Evolutionary conservation across 805 yeast genomes (phyloP).

Genomic region (Yarrowia yakushimensis): DNA sequence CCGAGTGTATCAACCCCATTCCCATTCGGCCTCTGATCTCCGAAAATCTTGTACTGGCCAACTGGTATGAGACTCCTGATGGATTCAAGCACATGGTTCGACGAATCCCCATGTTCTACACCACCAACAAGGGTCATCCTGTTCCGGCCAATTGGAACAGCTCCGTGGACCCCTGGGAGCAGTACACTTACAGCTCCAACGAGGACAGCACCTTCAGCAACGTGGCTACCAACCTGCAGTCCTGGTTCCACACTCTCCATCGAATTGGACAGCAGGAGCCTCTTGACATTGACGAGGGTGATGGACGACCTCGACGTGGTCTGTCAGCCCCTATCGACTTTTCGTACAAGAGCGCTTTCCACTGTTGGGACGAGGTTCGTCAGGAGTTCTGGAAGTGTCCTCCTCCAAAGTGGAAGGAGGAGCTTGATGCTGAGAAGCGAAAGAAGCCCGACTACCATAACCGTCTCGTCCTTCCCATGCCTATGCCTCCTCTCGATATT

Average conservation of each 20-base stretch:
- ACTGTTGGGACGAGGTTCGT: neutral
- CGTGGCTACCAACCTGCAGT: slow-evolving; percentile 1
- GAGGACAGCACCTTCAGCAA: neutral
- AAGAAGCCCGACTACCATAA: neutral
- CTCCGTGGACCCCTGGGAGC: slow-evolving; percentile 1
- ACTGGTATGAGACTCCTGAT: slow-evolving; percentile 28
- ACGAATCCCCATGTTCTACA: slow-evolving; percentile 25
- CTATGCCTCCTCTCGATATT: neutral
- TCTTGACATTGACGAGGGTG: slow-evolving; percentile 6
- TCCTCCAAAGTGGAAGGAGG: neutral
- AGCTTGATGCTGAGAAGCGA: neutral
- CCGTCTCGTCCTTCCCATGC: neutral
- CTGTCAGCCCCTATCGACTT: neutral
- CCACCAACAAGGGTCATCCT: slow-evolving; percentile 9
- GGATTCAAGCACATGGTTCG: slow-evolving; percentile 12
- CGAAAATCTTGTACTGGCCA: slow-evolving; percentile 27
- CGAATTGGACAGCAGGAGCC: slow-evolving; percentile 12
- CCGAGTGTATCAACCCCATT: slow-evolving; percentile 26
- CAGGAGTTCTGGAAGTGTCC: slow-evolving; percentile 1
- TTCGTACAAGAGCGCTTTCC: neutral
- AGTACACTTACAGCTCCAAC: neutral
- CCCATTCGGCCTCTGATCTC: slow-evolving; percentile 29
- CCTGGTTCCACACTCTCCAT: neutral
- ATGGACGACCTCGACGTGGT: neutral
- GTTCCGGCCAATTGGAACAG: neutral